These are phyloP conservation scores for Phlebiopsis flavidoalba DNA, from an alignment of 768 basidiomycete species.

Conservation along the genomic window DNA sequence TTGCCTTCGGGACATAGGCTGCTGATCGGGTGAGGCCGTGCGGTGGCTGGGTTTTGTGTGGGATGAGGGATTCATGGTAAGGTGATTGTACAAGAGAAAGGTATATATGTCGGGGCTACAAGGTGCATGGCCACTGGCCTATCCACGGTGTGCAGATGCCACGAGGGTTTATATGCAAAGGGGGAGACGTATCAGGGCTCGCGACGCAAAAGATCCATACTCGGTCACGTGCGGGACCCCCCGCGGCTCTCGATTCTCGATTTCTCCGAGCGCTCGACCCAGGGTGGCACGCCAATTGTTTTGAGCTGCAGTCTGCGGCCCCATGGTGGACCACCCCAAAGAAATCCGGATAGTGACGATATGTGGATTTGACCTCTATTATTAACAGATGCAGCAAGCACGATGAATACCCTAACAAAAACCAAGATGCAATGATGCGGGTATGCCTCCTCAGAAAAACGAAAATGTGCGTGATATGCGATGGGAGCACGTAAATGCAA, in stretches of 20 bases:
- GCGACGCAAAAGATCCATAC: not conserved
- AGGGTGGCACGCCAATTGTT: too few relatives aligned
- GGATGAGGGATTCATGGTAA: not conserved
- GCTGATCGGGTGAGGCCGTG: not conserved
- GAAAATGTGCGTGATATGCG: not conserved
- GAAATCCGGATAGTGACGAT: not conserved
- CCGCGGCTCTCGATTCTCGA: too few relatives aligned
- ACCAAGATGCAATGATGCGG: constrained; percentile 2
- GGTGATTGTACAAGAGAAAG: not conserved
- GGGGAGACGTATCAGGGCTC: not conserved
- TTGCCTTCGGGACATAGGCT: not conserved
- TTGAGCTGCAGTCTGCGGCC: too few relatives aligned
- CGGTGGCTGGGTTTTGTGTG: not conserved
- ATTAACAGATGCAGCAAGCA: constrained; percentile 1
- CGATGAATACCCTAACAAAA: not conserved
- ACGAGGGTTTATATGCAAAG: not conserved
- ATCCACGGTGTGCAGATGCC: not conserved
- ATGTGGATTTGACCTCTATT: constrained; percentile 1
- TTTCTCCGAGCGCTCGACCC: too few relatives aligned
- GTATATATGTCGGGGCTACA: not conserved
- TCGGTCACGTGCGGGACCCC: not conserved
- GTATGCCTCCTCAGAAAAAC: not conserved
- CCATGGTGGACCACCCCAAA: too few relatives aligned
- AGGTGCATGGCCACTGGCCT: not conserved
- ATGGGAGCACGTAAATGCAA: not conserved